Evolutionary conservation across 164 flowering plant genomes (phyloP).

Genomic region (Platanus orientalis): DNA sequence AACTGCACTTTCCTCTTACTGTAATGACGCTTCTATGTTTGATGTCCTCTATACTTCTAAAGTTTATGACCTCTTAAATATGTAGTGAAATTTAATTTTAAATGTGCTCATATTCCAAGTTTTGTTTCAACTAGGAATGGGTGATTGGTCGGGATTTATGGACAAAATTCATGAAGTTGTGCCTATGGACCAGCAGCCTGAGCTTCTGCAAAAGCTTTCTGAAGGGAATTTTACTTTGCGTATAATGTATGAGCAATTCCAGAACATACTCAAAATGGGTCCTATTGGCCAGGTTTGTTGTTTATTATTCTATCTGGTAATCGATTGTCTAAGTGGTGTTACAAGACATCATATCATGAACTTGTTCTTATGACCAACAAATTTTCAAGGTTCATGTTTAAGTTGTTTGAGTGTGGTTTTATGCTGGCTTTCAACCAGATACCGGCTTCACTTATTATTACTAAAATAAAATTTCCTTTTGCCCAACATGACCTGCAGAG

Average conservation of each 20-base stretch:
- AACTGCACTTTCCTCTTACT: not conserved
- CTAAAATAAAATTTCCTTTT: too few species aligned
- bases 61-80: not conserved
- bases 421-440: not conserved
- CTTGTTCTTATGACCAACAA: not conserved
- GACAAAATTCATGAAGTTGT: constrained; percentile 99
- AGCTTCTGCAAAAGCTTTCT: constrained; percentile 89
- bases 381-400: too few species aligned
- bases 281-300: constrained; percentile 85
- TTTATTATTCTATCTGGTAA: not conserved
- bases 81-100: not conserved
- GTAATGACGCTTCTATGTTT: not conserved
- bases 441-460: too few species aligned
- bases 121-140: constrained; percentile 64
- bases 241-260: constrained; percentile 96
- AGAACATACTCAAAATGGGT: constrained; percentile 96
- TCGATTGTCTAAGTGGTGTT: not conserved
- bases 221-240: constrained; percentile 90
- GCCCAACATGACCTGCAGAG: too few species aligned
- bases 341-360: too few species aligned
- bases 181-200: constrained; percentile 98
- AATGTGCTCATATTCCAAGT: not conserved
- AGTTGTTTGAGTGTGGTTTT: too few species aligned
- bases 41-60: not conserved
- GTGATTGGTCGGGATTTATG: constrained; percentile 99